Percentiles rank a stretch among this genome's conserved stretches.
Conservation (phyloP, 1,284 basidiomycete genomes). For the Anthracocystis walkeri region DNA sequence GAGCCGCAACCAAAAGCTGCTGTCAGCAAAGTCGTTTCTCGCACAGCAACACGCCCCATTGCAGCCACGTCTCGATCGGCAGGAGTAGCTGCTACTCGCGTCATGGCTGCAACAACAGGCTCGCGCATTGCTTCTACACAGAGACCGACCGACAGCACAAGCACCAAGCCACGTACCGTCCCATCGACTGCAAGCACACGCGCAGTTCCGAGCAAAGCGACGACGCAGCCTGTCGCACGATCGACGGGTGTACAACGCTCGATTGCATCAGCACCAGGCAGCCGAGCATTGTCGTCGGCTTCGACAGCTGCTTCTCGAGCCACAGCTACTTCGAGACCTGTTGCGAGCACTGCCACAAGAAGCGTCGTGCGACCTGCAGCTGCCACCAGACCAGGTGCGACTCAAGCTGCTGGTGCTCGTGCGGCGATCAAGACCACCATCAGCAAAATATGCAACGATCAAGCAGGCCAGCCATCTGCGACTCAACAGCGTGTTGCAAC, state of each 20-base stretch:
- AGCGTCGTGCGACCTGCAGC: constrained; percentile 2
- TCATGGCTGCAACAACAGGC: background rate
- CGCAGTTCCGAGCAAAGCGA: background rate
- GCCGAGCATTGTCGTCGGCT: constrained; percentile 10
- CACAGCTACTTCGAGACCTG: background rate
- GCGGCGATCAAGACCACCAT: background rate
- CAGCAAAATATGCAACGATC: background rate
- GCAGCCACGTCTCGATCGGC: background rate
- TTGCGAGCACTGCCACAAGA: background rate
- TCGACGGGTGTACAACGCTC: constrained; percentile 34
- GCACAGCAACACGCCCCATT: background rate
- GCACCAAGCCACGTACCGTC: background rate
- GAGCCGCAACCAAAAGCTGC: background rate
- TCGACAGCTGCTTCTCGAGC: constrained; percentile 2
- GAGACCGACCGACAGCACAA: background rate
- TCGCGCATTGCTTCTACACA: background rate
- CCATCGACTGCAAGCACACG: constrained; percentile 2
- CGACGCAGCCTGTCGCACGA: constrained; percentile 6
- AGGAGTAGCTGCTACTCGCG: background rate
- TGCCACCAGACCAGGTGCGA: background rate
- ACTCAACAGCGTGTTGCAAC: constrained; percentile 10
- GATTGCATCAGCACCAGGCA: constrained; percentile 27
- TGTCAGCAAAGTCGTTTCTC: background rate
- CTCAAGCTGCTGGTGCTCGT: background rate
- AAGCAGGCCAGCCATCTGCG: background rate